These are phyloP conservation scores for Trichoderma orchidacearum DNA, from an alignment of 495 filamentous ascomycete species.

Conservation along the genomic window DNA sequence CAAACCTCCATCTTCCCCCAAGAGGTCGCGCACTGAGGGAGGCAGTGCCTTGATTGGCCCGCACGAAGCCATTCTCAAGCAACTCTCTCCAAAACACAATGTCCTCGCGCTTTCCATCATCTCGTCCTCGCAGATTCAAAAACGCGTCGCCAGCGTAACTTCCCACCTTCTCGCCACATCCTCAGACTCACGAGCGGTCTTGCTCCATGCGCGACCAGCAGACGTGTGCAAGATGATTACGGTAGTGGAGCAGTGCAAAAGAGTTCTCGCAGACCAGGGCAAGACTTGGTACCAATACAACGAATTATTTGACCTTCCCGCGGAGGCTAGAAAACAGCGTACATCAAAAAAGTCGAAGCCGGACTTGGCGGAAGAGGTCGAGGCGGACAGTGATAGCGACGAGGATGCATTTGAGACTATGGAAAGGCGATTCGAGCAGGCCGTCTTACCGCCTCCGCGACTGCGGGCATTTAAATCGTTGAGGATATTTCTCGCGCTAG, in stretches of 20 bases:
- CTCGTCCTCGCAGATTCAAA: constrained; percentile 40
- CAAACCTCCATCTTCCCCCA: not conserved
- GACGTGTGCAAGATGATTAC: constrained; percentile 47
- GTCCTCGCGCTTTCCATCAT: constrained; percentile 32
- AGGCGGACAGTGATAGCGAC: constrained; percentile 13
- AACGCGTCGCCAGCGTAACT: constrained; percentile 34
- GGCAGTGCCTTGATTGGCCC: constrained; percentile 3
- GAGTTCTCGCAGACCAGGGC: constrained; percentile 36
- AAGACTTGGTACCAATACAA: constrained; percentile 52
- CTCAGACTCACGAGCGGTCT: constrained; percentile 13
- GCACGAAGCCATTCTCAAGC: constrained; percentile 14
- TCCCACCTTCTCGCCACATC: constrained; percentile 15
- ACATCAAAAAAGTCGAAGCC: constrained; percentile 21
- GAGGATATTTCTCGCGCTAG: constrained; percentile 44
- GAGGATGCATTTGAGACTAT: constrained; percentile 44
- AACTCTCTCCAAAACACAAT: constrained; percentile 18
- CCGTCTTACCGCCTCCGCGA: constrained; percentile 17
- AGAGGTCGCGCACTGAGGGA: constrained; percentile 1
- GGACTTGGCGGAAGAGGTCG: constrained; percentile 8
- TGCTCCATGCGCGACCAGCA: constrained; percentile 38
- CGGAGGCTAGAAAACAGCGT: constrained; percentile 12
- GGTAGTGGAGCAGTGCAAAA: constrained; percentile 50
- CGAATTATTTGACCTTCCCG: constrained; percentile 22
- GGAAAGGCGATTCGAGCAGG: constrained; percentile 31
- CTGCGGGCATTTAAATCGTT: constrained; percentile 21